Conservation (phyloP, 306 rosid species). For the Medicago ruthenica region DNA sequence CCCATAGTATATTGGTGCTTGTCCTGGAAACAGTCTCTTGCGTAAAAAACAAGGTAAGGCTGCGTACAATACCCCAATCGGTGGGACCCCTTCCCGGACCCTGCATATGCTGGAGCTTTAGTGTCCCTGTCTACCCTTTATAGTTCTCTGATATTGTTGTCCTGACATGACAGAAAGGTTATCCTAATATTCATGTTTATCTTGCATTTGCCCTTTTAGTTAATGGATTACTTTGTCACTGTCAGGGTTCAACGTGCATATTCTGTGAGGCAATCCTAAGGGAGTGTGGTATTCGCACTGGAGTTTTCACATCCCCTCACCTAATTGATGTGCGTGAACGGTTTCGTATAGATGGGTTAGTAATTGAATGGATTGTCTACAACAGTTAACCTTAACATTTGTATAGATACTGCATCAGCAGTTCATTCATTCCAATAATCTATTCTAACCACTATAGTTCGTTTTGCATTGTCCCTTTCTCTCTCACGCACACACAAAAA, state of each 20-base stretch:
- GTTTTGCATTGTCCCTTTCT: too few species aligned
- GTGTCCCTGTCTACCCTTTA: neutral
- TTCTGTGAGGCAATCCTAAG: constrained; percentile 74
- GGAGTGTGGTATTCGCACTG: constrained; percentile 77
- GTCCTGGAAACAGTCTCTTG: too few species aligned
- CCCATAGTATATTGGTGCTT: too few species aligned
- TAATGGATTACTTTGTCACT: constrained; percentile 26
- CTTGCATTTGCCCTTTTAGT: constrained; percentile 22
- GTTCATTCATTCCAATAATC: neutral
- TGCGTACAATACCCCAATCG: too few species aligned
- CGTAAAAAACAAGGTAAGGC: too few species aligned
- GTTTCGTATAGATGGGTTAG: constrained; percentile 76
- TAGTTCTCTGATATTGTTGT: constrained; percentile 31
- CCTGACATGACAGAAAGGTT: constrained; percentile 28
- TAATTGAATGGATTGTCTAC: constrained; percentile 33
- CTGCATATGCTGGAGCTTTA: too few species aligned
- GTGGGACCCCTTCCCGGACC: too few species aligned
- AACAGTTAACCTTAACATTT: constrained; percentile 18
- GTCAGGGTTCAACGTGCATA: constrained; percentile 75
- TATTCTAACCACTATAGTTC: too few species aligned
- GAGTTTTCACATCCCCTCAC: constrained; percentile 79
- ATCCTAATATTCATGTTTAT: constrained; percentile 34
- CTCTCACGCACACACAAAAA: neutral
- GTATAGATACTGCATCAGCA: constrained; percentile 4
- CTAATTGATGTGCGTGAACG: constrained; percentile 75